These are phyloP conservation scores for Solanum virginianum DNA, from an alignment of 257 asterid genomes.

Conservation along the genomic window DNA sequence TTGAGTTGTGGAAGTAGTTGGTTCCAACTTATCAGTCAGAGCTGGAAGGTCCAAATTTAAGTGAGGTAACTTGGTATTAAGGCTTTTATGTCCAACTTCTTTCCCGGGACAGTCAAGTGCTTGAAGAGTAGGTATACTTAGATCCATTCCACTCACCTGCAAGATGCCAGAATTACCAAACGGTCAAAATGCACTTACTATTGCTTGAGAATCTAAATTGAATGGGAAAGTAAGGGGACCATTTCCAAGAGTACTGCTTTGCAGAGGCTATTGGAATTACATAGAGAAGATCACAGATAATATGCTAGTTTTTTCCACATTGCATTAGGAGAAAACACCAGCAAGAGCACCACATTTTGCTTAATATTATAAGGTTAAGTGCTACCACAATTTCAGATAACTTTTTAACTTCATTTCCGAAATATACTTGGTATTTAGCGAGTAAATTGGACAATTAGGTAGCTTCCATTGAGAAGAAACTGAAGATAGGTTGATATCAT, in stretches of 20 bases:
- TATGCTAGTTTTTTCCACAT: background rate
- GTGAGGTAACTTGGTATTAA: conserved; percentile 19
- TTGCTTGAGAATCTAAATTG: background rate
- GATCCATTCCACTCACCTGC: conserved; percentile 12
- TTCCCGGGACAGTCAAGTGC: conserved; percentile 7
- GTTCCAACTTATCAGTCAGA: conserved; percentile 17
- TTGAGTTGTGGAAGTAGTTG: conserved; percentile 43
- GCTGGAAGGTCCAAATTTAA: conserved; percentile 41
- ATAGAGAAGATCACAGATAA: background rate
- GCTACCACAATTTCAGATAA: background rate
- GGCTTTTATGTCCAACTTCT: background rate
- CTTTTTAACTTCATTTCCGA: background rate
- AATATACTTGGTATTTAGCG: background rate
- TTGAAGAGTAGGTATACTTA: background rate
- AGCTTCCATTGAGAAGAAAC: background rate
- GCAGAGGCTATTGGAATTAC: background rate
- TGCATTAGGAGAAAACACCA: background rate
- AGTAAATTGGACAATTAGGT: background rate
- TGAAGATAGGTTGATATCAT: background rate
- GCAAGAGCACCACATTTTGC: background rate
- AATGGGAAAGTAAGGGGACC: background rate
- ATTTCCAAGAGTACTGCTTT: background rate
- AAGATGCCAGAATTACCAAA: background rate
- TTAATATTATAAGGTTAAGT: background rate
- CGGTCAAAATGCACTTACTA: background rate